Evolutionary conservation across 2,329 filamentous ascomycete genomes (phyloP), one percentile per base, ranked within the genome.

Genomic region (Colletotrichum chlorophyti): DNA sequence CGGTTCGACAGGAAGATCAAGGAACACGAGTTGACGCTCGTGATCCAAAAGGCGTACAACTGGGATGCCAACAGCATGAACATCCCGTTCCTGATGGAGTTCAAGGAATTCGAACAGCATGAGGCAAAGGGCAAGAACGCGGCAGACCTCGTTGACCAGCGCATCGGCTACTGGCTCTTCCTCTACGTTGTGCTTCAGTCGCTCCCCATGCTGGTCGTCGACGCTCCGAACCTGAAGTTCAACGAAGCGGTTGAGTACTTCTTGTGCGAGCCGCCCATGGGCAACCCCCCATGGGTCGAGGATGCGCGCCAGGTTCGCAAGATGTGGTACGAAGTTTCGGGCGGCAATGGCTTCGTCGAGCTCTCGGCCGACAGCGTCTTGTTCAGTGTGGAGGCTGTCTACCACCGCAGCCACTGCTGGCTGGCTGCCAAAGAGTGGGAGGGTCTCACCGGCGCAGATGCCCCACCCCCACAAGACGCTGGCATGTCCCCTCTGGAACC

Each of bases 21-120:
- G 71, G 86, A 90, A 49, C 85, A 94, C 58, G 92, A 97, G 67
- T 81, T 93, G 38, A 85, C 86, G 14, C 83, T 89, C 17, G 82
- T 97, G 29, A 76, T 97, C n/a, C 87, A 89, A 69, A 88, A 88
- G 61, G 89, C 90, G 1, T 93, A 93, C 74, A 96, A 97, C 64
- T 83, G 86, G 40, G 91, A 94, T 64, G 86, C 87, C 1, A 84
- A 84, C 60, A 76, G 77, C 19, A 65, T 82, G 32, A 72, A 76
- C 43, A 77, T 83, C 11, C 83, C 88, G 0, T 93, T 94, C 70
- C 72, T 93, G 27, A 79, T 85, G 5, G 82, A 85, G 23, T 94
- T 91, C 74, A 85, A 85, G 61, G 81, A 85, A 1, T 91, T 92
- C 63, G 91, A 94, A 73, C 75, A 81, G 31, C 86, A 87, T 42